Base-by-base conservation (phyloP, 352 stramenopile species). In the Peronospora destructor region DNA sequence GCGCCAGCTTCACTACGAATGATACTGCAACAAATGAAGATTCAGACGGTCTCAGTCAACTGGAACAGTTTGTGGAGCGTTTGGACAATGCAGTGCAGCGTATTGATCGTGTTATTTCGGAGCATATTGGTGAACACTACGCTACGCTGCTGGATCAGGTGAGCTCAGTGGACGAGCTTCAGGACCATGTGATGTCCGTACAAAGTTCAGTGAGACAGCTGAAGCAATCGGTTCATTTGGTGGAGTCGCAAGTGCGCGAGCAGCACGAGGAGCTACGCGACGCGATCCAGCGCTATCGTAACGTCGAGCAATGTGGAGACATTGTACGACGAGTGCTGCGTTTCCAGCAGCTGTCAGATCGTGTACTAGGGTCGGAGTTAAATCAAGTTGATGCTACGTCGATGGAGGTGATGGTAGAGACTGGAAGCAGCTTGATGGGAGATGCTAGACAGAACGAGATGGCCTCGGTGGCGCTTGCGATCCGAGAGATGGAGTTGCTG, bases 91-190 rank as follows among this genome's bases (percentile, higher is more conserved):
- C 75, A 2, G 76, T 90, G 49, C 53, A 68, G 10, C 62, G 76
- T 47, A 89, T 93, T 45, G 83, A 93, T 56, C 64, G 68, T 46
- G 75, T 84, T 40, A 89, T 93, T 55, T 74, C 76, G 13, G 72
- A 87, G 41, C 81, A 91, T 57, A 74, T 93, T 19, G 73, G 76
- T 38, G 77, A 84, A 36, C 67, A 90, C 60, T 78, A 93, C 56
- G 71, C 64, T 41, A 67, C 74, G 38, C 59, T 93, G 26, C 49
- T 93, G 35, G 61, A 71, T 10, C 77, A 86, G 29, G 80, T 91
- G 30, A 77, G 83, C 11, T 93, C 83, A 1, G 76, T 91, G 9
- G 80, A 91, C 45, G 80, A 75, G 13, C 61, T 93, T 6, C 76
- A 91, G 53, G 36, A 32, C 8, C 67, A 87, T 34, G 71, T 91